phyloP scores from a whole-genome alignment of 164 flowering plant genomes.

The Stephania cephalantha region DNA sequence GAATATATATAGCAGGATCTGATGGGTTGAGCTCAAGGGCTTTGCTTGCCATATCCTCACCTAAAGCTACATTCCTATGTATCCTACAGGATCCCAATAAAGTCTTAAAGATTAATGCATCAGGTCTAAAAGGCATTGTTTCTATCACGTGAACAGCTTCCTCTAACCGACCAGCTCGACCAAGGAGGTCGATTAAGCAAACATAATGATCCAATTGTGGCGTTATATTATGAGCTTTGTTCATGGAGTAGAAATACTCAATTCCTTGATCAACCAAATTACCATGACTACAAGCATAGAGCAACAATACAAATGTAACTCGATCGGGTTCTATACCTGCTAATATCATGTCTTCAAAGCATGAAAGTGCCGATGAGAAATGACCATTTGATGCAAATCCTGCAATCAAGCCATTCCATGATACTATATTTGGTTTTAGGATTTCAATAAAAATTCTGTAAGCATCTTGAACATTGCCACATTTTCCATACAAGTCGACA shows the following conservation, averaged over 20 bases:
- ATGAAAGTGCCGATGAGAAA: conserved; percentile 35
- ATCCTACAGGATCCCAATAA: conserved; percentile 40
- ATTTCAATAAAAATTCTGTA: conserved; percentile 33
- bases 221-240: conserved; percentile 17
- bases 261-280: conserved; percentile 45
- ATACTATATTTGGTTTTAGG: conserved; percentile 39
- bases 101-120: conserved; percentile 43
- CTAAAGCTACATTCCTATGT: conserved; percentile 41
- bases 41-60: conserved; percentile 46
- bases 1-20: conserved; percentile 43
- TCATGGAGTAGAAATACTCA: conserved; percentile 44
- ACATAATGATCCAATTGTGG: conserved; percentile 48
- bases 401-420: conserved; percentile 56
- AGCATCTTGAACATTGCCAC: conserved; percentile 38
- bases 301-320: conserved; percentile 42
- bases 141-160: conserved; percentile 39
- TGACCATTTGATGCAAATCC: conserved; percentile 47
- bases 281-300: conserved; percentile 54
- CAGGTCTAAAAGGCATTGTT: conserved; percentile 39
- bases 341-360: conserved; percentile 53
- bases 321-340: conserved; percentile 41
- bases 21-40: conserved; percentile 41
- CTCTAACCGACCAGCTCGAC: conserved; percentile 44
- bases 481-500: conserved; percentile 54
- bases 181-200: conserved; percentile 54